Conservation (phyloP, 495 filamentous ascomycete genomes). For the Daldinia caldariorum region DNA sequence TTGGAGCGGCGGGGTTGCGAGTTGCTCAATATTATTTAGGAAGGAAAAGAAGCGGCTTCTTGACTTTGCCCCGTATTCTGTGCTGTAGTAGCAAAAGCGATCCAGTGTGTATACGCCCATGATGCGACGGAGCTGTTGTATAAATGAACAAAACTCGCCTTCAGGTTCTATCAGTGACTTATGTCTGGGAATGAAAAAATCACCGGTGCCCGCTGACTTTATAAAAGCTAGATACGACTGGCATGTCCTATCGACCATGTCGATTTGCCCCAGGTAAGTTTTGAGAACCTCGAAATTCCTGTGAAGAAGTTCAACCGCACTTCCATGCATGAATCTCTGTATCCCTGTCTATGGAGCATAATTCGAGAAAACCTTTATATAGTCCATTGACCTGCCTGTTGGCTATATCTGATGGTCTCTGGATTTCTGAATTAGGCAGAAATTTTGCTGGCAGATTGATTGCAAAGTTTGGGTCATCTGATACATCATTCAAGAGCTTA, state of each 20-base stretch:
- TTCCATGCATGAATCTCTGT: constrained; percentile 16
- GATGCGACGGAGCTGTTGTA: not conserved
- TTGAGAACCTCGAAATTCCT: not conserved
- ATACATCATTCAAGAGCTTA: constrained; percentile 36
- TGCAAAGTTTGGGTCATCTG: constrained; percentile 22
- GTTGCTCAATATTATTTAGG: not conserved
- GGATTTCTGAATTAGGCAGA: not conserved
- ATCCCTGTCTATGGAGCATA: not conserved
- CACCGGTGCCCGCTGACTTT: constrained; percentile 12
- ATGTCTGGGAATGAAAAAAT: not conserved
- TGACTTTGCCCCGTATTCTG: not conserved
- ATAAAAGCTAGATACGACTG: constrained; percentile 21
- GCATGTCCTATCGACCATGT: not conserved
- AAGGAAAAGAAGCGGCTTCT: constrained; percentile 1
- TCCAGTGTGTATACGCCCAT: not conserved
- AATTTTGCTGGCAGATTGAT: not conserved
- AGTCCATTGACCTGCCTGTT: constrained; percentile 32
- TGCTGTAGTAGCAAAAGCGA: not conserved
- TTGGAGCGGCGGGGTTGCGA: not conserved
- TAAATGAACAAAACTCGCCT: not conserved
- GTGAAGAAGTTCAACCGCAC: constrained; percentile 14
- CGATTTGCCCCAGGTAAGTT: not conserved
- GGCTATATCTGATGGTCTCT: not conserved
- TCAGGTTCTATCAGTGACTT: not conserved
- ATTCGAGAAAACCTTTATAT: constrained; percentile 36